Percentiles rank a stretch among this genome's conserved stretches.
Evolutionary conservation across 139 green algal genomes (phyloP).

Genomic region (Dunaliella sp.): DNA sequence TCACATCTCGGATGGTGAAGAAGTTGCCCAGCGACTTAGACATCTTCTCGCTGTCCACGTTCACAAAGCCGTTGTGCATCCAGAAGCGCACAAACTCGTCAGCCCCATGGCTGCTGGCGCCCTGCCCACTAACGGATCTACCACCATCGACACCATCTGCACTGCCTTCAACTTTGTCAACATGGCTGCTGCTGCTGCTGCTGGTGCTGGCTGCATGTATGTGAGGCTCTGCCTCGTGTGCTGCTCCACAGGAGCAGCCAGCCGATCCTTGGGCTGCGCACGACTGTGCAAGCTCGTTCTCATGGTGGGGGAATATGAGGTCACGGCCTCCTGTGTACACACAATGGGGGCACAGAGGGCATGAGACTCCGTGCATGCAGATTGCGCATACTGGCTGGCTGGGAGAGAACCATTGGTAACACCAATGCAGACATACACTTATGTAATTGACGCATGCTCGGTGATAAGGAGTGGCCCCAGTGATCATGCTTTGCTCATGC

Average conservation of each 20-base stretch:
- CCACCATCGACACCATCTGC: too few relatives aligned
- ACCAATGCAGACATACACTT: too few relatives aligned
- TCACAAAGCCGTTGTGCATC: slow-evolving; percentile 97
- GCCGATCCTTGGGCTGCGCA: slow-evolving; percentile 31
- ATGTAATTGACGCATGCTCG: too few relatives aligned
- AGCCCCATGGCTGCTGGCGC: too few relatives aligned
- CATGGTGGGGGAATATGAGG: slow-evolving; percentile 95
- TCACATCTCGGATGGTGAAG: slow-evolving; percentile 87
- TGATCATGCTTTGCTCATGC: too few relatives aligned
- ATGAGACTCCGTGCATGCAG: too few relatives aligned
- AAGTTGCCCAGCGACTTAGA: slow-evolving; percentile 97
- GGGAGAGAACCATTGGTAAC: too few relatives aligned
- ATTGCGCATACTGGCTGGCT: too few relatives aligned
- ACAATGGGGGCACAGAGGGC: too few relatives aligned
- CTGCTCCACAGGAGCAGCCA: slow-evolving; percentile 27
- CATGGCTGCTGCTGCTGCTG: not conserved
- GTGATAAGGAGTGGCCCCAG: too few relatives aligned
- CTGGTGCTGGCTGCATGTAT: not conserved
- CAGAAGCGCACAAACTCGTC: slow-evolving; percentile 90
- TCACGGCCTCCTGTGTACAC: slow-evolving; percentile 55
- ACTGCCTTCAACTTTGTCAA: not conserved
- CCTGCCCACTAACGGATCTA: not conserved
- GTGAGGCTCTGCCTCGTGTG: not conserved
- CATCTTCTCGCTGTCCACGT: slow-evolving; percentile 97
- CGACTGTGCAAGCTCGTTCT: slow-evolving; percentile 95